phyloP scores from a whole-genome alignment of 2,329 filamentous ascomycete species.

The Rhynchosporium secalis region DNA sequence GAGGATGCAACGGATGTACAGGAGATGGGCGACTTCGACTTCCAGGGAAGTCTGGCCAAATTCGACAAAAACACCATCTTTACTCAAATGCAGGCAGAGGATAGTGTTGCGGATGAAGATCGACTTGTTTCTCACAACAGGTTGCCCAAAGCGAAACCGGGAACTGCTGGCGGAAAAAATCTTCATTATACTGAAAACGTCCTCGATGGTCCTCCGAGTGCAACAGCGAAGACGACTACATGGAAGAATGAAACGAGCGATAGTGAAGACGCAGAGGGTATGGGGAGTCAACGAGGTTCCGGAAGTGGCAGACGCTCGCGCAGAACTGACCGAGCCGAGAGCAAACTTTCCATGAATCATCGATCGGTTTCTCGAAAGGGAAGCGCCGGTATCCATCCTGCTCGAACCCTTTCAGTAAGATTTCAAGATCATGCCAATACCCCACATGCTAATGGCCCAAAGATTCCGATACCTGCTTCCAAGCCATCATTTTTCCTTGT shows the following conservation, averaged over 20 bases:
- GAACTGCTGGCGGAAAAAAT: slow-evolving; percentile 82
- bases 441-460: slow-evolving; percentile 22
- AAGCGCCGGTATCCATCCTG: slow-evolving; percentile 33
- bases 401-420: slow-evolving; percentile 36
- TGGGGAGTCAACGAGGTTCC: slow-evolving; percentile 33
- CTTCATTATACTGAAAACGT: slow-evolving; percentile 91
- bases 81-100: slow-evolving; percentile 85
- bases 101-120: slow-evolving; percentile 84
- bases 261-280: slow-evolving; percentile 40
- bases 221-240: slow-evolving; percentile 35
- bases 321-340: slow-evolving; percentile 36
- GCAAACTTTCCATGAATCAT: slow-evolving; percentile 40
- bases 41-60: slow-evolving; percentile 83
- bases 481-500: slow-evolving; percentile 50
- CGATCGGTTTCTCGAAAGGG: slow-evolving; percentile 41
- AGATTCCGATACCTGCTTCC: slow-evolving; percentile 31
- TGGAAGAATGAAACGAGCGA: slow-evolving; percentile 79
- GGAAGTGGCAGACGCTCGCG: slow-evolving; percentile 45
- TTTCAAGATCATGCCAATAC: not conserved
- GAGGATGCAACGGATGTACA: slow-evolving; percentile 94
- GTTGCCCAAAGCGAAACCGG: slow-evolving; percentile 56
- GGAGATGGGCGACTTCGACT: slow-evolving; percentile 93
- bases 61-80: slow-evolving; percentile 94
- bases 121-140: slow-evolving; percentile 91
- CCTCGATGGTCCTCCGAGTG: slow-evolving; percentile 60